These are phyloP conservation scores for Sporobolomyces pararoseus DNA, from an alignment of 768 basidiomycete species.

Conservation along the genomic window DNA sequence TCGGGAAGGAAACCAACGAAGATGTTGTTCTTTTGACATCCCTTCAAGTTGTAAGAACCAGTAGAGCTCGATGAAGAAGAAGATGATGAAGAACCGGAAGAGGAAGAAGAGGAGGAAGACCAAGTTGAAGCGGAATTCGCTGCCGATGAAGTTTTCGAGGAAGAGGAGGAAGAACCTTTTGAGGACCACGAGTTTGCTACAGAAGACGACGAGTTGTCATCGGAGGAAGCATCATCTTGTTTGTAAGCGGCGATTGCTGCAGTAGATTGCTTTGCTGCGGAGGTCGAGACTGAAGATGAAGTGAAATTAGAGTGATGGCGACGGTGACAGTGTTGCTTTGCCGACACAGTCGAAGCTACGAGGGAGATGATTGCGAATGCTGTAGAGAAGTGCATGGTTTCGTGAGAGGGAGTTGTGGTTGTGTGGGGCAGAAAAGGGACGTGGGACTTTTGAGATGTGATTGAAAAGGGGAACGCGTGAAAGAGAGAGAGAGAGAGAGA, in stretches of 20 bases:
- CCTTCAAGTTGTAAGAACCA: constrained; percentile 19
- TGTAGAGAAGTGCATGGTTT: constrained; percentile 26
- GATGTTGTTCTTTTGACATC: constrained; percentile 42
- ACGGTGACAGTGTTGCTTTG: constrained; percentile 19
- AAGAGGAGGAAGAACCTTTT: constrained; percentile 12
- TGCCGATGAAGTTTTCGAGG: constrained; percentile 18
- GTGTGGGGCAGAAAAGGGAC: neutral
- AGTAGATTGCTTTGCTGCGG: constrained; percentile 14
- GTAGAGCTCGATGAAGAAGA: constrained; percentile 22
- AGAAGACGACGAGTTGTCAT: neutral
- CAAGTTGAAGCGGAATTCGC: constrained; percentile 25
- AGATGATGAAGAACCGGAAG: constrained; percentile 22
- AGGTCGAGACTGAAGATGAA: constrained; percentile 11
- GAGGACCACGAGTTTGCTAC: neutral
- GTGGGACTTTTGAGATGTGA: no score
- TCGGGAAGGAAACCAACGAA: constrained; percentile 44
- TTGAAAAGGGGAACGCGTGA: no score
- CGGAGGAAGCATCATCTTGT: neutral
- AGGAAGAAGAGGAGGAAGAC: constrained; percentile 22
- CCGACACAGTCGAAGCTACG: constrained; percentile 18
- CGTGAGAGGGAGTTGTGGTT: neutral
- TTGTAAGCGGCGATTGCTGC: constrained; percentile 8
- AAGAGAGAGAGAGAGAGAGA: no score
- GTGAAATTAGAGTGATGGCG: constrained; percentile 24
- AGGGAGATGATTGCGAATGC: constrained; percentile 8